Evolutionary conservation across 257 asterid genomes (phyloP), one percentile per base, ranked within the genome.

Genomic region (Gentiana dahurica): DNA sequence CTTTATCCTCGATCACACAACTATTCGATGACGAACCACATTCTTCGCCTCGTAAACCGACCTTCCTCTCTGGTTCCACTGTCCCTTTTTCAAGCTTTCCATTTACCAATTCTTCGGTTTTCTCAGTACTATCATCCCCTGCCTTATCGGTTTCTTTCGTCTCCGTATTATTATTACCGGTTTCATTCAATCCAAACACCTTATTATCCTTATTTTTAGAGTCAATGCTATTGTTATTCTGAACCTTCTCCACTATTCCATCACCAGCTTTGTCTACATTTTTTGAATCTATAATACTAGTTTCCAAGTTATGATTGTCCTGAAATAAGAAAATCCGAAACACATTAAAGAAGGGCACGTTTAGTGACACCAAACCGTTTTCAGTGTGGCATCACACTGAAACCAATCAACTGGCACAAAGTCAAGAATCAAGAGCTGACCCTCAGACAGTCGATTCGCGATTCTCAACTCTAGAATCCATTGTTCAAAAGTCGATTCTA

Each of bases 11-110:
- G 38, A 79, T 87, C 15, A 65, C 73, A 73, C 97, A 89, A 43
- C 89, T 82, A 67, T 81, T 79, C 0, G 94, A 81, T 13, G 73
- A 75, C 45, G 93, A 73, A 79, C 83, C 97, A 57, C 97, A 89
- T 63, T 72, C 80, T 69, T 80, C 95, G 47, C 69, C 70, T 33
- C 37, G 63, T 12, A 51, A 57, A 41, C 56, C 62, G 36, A 68
- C 72, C 59, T 67, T 71, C 63, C 79, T 77, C 24, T 41, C 71
- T 7, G 68, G 57, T 10, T 59, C 63, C 72, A 54, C 35, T 6
- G 47, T 50, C 68, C n/a, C 79, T 58, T 58, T 72, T 52, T 53
- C 54, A 24, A 82, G 39, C 55, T 67, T 62, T 2, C 67, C 58
- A 57, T 49, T 59, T 32, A 54, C 67, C 34, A 58, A 74, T 65